Conservation (phyloP, 768 basidiomycete species). For the Boletus bicolor region DNA sequence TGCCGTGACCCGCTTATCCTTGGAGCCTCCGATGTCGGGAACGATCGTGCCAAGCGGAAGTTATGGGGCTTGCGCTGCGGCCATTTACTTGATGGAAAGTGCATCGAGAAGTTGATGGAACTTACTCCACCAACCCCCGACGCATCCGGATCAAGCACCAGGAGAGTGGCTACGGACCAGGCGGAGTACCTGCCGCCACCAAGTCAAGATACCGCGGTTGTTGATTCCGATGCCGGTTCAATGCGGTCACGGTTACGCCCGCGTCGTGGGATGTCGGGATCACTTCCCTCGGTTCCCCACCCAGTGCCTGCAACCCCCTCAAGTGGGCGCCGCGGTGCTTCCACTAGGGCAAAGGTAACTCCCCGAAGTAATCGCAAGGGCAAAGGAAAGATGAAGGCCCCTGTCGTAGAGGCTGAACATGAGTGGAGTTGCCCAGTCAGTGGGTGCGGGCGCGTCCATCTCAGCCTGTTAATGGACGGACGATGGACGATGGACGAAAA, state of each 20-base stretch:
- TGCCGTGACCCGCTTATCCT: conserved; percentile 66
- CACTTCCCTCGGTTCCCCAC: conserved; percentile 1
- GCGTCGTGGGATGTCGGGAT: conserved; percentile 28
- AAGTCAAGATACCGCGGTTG: conserved; percentile 30
- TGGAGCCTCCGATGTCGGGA: conserved; percentile 44
- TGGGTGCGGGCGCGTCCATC: conserved; percentile 51
- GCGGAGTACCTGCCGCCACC: not conserved
- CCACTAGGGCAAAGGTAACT: not conserved
- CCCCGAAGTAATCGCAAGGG: conserved; percentile 28
- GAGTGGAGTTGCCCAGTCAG: conserved; percentile 66
- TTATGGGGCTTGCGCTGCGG: conserved; percentile 77
- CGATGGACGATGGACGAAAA: conserved; percentile 59
- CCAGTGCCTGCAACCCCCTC: conserved; percentile 3
- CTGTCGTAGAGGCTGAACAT: conserved; percentile 44
- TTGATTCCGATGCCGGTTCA: conserved; percentile 29
- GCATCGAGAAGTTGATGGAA: conserved; percentile 54
- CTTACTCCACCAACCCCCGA: conserved; percentile 30
- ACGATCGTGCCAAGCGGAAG: conserved; percentile 44
- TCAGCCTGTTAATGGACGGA: conserved; percentile 55
- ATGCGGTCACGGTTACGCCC: conserved; percentile 62
- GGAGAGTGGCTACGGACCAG: conserved; percentile 14
- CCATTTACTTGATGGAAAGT: conserved; percentile 77
- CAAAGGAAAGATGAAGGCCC: conserved; percentile 35
- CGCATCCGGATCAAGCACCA: conserved; percentile 6
- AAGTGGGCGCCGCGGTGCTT: conserved; percentile 6